These are phyloP conservation scores for Dryas octopetala DNA, from an alignment of 306 rosid species.

Conservation along the genomic window DNA sequence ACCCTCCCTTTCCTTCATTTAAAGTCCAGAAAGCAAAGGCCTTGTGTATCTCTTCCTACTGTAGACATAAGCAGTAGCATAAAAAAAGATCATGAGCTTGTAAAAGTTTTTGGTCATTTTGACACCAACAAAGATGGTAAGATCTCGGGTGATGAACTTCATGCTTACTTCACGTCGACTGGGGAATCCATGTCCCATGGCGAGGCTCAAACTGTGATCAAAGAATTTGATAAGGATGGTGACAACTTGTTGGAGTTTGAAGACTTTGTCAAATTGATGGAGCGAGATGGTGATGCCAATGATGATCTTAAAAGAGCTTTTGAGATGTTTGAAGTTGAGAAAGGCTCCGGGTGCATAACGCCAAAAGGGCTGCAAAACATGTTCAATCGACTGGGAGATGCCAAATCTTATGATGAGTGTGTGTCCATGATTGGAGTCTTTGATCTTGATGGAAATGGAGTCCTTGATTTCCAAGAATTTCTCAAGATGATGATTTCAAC, in stretches of 20 bases:
- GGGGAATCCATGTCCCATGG: slow-evolving; percentile 40
- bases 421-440: slow-evolving; percentile 53
- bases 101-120: slow-evolving; percentile 44
- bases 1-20: slow-evolving; percentile 23
- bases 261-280: slow-evolving; percentile 41
- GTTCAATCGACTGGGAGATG: slow-evolving; percentile 50
- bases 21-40: slow-evolving; percentile 16
- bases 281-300: slow-evolving; percentile 13
- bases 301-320: slow-evolving; percentile 45
- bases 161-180: slow-evolving; percentile 38
- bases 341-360: slow-evolving; percentile 51
- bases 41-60: neutral
- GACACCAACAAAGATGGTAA: slow-evolving; percentile 54
- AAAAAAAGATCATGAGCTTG: slow-evolving; percentile 19
- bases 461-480: slow-evolving; percentile 57
- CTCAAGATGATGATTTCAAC: slow-evolving; percentile 42
- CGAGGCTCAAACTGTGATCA: slow-evolving; percentile 37
- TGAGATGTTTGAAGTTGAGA: slow-evolving; percentile 57
- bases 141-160: slow-evolving; percentile 47
- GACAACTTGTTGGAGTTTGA: slow-evolving; percentile 43
- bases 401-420: slow-evolving; percentile 47
- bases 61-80: neutral
- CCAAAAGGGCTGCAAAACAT: slow-evolving; percentile 51
- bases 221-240: slow-evolving; percentile 45
- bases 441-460: slow-evolving; percentile 61